These are phyloP conservation scores for Sporisorium graminicola DNA, from an alignment of 1,284 basidiomycete species.

Conservation along the genomic window DNA sequence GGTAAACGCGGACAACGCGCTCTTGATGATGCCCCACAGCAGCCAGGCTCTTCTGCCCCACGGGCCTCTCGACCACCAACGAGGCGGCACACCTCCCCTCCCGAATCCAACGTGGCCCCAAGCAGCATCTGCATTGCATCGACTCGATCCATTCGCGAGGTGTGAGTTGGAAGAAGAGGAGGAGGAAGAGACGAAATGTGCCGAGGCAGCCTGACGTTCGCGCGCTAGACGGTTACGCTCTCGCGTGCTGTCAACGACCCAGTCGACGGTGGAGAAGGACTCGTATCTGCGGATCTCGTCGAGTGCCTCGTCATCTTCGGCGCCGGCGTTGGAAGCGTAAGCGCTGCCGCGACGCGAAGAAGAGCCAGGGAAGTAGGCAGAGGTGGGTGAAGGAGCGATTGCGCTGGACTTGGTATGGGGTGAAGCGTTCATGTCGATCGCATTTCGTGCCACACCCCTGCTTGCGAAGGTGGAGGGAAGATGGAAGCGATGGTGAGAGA, in stretches of 20 bases:
- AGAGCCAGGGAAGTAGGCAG: slow-evolving; percentile 25
- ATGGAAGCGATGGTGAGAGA: not conserved
- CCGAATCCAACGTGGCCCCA: slow-evolving; percentile 42
- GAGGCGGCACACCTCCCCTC: slow-evolving; percentile 42
- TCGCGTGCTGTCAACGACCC: slow-evolving; percentile 67
- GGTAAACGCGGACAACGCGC: slow-evolving; percentile 51
- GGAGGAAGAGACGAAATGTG: slow-evolving; percentile 40
- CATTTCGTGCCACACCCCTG: slow-evolving; percentile 14
- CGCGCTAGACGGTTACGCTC: slow-evolving; percentile 63
- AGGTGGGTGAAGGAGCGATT: slow-evolving; percentile 29
- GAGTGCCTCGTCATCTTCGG: slow-evolving; percentile 60
- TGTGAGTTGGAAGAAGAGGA: slow-evolving; percentile 48
- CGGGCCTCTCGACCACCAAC: slow-evolving; percentile 51
- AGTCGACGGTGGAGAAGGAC: slow-evolving; percentile 65
- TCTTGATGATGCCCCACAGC: slow-evolving; percentile 51
- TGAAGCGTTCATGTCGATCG: slow-evolving; percentile 36
- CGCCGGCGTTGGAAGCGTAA: slow-evolving; percentile 18
- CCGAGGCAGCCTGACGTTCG: slow-evolving; percentile 48
- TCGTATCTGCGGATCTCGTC: slow-evolving; percentile 64
- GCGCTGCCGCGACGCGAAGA: slow-evolving; percentile 24
- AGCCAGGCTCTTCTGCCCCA: slow-evolving; percentile 53
- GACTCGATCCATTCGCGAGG: slow-evolving; percentile 44
- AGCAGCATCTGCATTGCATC: slow-evolving; percentile 36
- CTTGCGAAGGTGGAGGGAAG: not conserved
- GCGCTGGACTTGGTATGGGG: slow-evolving; percentile 26